A percentile compares a stretch with the other conserved stretches of the same genome.
These are phyloP conservation scores for Jacaranda copaia DNA, from an alignment of 257 asterid genomes.

Conservation along the genomic window DNA sequence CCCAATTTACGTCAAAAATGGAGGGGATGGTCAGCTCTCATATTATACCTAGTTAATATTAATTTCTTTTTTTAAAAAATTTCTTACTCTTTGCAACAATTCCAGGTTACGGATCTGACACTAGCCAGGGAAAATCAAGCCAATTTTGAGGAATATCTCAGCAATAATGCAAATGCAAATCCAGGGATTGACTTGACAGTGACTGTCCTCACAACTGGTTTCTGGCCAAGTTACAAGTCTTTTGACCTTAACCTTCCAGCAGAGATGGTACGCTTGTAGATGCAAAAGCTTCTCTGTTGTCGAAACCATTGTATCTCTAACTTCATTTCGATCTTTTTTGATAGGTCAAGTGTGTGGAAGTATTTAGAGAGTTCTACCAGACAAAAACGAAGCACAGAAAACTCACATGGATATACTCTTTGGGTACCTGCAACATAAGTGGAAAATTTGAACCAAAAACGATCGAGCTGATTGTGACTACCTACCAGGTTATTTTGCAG, in stretches of 20 bases:
- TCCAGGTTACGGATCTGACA: conserved; percentile 94
- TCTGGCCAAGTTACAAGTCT: conserved; percentile 99
- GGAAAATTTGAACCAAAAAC: conserved; percentile 92
- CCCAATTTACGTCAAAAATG: conserved; percentile 99
- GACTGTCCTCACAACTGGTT: conserved; percentile 97
- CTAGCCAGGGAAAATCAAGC: conserved; percentile 95
- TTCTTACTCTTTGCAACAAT: conserved; percentile 28
- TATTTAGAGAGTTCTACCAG: conserved; percentile 92
- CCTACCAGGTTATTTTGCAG: conserved; percentile 77
- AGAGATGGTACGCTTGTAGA: conserved; percentile 73
- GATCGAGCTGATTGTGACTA: conserved; percentile 87
- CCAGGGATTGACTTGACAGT: conserved; percentile 97
- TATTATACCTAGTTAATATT: not conserved
- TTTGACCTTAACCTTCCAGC: conserved; percentile 95
- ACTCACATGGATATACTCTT: conserved; percentile 91
- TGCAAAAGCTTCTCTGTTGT: not conserved
- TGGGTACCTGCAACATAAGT: conserved; percentile 95
- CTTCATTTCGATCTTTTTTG: conserved; percentile 20
- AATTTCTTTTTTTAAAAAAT: not conserved
- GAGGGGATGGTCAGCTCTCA: conserved; percentile 92
- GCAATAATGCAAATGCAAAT: conserved; percentile 65
- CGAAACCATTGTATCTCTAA: conserved; percentile 17
- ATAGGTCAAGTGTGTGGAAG: conserved; percentile 95
- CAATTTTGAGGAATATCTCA: conserved; percentile 88
- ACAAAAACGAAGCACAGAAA: conserved; percentile 98